Base-by-base conservation (phyloP, 2,329 filamentous ascomycete genomes). In the Lizonia empirigonia region DNA sequence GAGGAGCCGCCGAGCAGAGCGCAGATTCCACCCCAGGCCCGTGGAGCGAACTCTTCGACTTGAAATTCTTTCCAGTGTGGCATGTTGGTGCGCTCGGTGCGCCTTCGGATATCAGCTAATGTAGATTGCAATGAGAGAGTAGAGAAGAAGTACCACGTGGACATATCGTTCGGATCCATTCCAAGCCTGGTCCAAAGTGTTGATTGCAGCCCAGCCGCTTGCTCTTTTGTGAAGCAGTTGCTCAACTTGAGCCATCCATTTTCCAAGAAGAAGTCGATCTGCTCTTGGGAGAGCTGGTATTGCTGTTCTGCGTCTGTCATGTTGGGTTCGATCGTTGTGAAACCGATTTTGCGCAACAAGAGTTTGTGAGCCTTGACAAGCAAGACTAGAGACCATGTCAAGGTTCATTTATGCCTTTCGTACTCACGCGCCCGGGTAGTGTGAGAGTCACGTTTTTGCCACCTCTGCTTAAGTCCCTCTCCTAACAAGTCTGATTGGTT, bases 1-100 rank as follows among this genome's bases (percentile, higher is more conserved):
- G 52, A n/a, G 19, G 85, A 82, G 48, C 85, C 86, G 44, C 85
- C 86, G 50, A 86, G 81, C 8, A 89, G 78, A 68, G 86, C 81
- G 68, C 82, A 84, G 55, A 89, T 87, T 15, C 84, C 85, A 0
- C 77, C 73, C 85, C 85, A 89, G 2, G 85, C 86, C 53, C 81
- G 82, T 0, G 87, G 86, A 0, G 86, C 83, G 59, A 89, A 84
- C 0, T 74, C 72, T 1, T 77, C 72, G 33, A 81, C 79, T 50
- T 79, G 72, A 52, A 85, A 83, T 24, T 73, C 68, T n/a, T 73
- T 75, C 71, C 86, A 85, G 20, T 72, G 74, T 0, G 85, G 85
- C 85, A 89, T 88, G 73, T 88, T 84, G 46, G 77, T 83, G 36
- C 83, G 78, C 58, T 82, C 79, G 2, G 74, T 74, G n/a, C 76